Evolutionary conservation across 345 rosid genomes (phyloP).

Genomic region (Dipteronia dyeriana): DNA sequence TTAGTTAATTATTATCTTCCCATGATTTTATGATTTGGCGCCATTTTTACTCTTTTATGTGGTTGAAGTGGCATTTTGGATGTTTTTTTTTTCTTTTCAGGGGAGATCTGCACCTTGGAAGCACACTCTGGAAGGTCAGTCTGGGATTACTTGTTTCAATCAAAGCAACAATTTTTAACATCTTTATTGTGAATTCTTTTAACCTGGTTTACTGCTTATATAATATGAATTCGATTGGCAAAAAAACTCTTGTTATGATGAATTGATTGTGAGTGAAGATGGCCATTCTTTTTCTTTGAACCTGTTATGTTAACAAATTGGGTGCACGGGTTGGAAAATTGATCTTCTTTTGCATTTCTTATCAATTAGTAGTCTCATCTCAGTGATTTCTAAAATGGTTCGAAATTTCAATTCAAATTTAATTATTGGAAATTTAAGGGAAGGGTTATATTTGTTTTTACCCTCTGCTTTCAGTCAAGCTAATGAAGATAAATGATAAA

Average conservation of each 20-base stretch:
- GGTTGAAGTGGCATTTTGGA: not conserved
- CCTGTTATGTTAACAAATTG: not conserved
- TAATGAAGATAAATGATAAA: not conserved
- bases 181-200: too few species aligned
- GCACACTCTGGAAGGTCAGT: conserved; percentile 89
- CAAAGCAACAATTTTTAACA: not conserved
- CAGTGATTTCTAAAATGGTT: not conserved
- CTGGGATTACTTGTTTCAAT: not conserved
- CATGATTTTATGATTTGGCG: not conserved
- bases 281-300: not conserved
- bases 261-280: not conserved
- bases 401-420: not conserved
- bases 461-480: not conserved
- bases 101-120: conserved; percentile 95
- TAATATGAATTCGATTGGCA: not conserved
- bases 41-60: not conserved
- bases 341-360: not conserved
- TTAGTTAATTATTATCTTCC: not conserved
- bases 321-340: not conserved
- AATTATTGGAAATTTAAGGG: not conserved
- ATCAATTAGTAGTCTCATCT: not conserved
- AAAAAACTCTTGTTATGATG: not conserved
- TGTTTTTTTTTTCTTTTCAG: conserved; percentile 40
- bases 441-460: not conserved
- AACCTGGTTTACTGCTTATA: too few species aligned